Evolutionary conservation across 768 basidiomycete species (phyloP), one percentile per base, ranked within the genome.

Genomic region (Termitomyces bulborhizus): DNA sequence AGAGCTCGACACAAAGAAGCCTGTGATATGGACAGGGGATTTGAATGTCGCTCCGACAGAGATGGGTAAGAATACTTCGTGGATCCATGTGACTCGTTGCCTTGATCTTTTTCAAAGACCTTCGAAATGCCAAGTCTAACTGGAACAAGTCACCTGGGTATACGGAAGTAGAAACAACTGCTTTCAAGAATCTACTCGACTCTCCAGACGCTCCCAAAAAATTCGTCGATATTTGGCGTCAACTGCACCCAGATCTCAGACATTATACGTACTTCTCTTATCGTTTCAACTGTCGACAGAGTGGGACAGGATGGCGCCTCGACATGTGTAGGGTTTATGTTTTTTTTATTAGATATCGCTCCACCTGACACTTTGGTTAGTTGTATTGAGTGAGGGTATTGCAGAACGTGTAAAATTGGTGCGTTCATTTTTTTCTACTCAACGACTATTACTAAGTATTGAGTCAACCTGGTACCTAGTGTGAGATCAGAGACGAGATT

Each of bases 101-200:
- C 44, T 46, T 15, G 24, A 46, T 42, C 9, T 4, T 18, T 11
- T 55, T 27, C 32, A 16, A 58, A 89, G 89, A 92, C 65, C 77
- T 92, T 16, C 61, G 82, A 11, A 86, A 90, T 60, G 70, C 85
- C 0, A 83, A 85, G 54, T 60, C 74, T 47, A 92, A 93, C 63
- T 93, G 90, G 90, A 93, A 94, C 68, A 94, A 94, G 66, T 84
- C 87, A 0, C 74, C 92, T 1, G 92, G 92, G 0, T 90, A 91
- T 66, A 94, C 92, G 0, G 82, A 89, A 63, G 82, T 78, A 7
- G 93, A 95, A 71, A 91, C 87, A 9, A 78, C 82, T 4, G 82
- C 86, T 0, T 93, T 87, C 67, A 80, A 77, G 54, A 76, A 79
- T 16, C 84, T 93, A 44, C 75, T 95, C 0, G 70, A 79, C 46